Base-by-base conservation (phyloP, 192 early-diverging fungal genomes). In the Dispira parvispora region DNA sequence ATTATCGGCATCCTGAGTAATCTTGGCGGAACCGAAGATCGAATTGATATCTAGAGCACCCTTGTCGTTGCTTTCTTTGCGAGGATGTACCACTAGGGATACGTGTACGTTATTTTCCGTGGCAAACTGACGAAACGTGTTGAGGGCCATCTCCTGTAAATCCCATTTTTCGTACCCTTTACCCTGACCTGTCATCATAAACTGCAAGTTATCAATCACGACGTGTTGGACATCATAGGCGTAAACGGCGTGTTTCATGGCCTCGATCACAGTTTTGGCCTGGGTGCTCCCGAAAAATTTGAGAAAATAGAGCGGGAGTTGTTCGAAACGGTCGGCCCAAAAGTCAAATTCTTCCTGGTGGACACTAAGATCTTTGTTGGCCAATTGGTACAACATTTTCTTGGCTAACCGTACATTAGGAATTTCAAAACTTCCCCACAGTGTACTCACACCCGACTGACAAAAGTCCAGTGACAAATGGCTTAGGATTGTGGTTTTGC, bases 401-500 rank as follows among this genome's bases (percentile, higher is more conserved):
- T 80, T 81, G 0, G 80, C 81, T 23, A 87, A 69, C 11, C 83
- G 71, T 54, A 80, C 72, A 46, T 85, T 85, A n/a, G 77, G 75
- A 60, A 87, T 84, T 71, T 87, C 85, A 74, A 87, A 87, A 50
- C 81, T 83, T 43, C 85, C 85, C 85, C 85, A 87, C 43, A 87
- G 69, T 4, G 83, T 87, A 62, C 78, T 80, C 23, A 87, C 77
- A 44, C 83, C 83, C 18, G 74, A 76, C 67, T 75, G 68, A 67
- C 83, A 85, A 66, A 78, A 84, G 65, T 85, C 85, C 12, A 87
- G 65, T 63, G 81, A 83, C 63, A 85, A 55, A 52, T 87, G 85
- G 71, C 81, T 84, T 16, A 85, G 71, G 8, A 87, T 71, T 0
- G 85, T 87, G 0, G 85, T 87, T 58, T 87, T 87, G 18, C 85